A percentile compares a stretch with the other conserved stretches of the same genome.
These are phyloP conservation scores for Tylopilus rubrobrunneus DNA, from an alignment of 768 basidiomycete genomes.

Conservation along the genomic window DNA sequence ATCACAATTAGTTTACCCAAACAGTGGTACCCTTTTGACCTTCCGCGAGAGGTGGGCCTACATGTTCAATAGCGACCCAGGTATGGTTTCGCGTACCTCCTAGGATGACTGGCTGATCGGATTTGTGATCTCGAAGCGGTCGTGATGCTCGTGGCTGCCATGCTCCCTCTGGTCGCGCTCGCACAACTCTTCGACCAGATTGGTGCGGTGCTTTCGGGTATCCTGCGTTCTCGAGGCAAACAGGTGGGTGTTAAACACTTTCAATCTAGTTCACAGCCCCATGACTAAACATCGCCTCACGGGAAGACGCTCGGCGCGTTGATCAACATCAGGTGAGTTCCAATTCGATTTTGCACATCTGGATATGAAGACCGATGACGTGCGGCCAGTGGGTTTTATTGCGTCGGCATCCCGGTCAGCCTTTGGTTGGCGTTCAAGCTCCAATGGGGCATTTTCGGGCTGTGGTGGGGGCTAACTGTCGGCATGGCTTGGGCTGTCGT, in stretches of 20 bases:
- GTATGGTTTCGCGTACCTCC: slow-evolving; percentile 27
- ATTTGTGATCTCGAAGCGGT: slow-evolving; percentile 16
- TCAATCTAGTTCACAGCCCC: too few relatives aligned
- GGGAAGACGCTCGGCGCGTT: slow-evolving; percentile 68
- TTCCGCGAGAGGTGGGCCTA: slow-evolving; percentile 69
- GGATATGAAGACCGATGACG: background rate
- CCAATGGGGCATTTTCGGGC: slow-evolving; percentile 60
- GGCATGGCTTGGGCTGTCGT: slow-evolving; percentile 22
- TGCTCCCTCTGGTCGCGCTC: slow-evolving; percentile 72
- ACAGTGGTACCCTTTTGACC: slow-evolving; percentile 49
- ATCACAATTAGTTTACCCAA: background rate
- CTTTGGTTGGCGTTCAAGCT: slow-evolving; percentile 69
- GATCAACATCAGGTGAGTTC: slow-evolving; percentile 63
- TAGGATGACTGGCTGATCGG: background rate
- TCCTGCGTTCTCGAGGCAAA: slow-evolving; percentile 80
- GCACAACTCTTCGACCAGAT: slow-evolving; percentile 84
- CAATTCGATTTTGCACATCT: background rate
- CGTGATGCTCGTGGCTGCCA: slow-evolving; percentile 44
- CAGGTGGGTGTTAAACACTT: slow-evolving; percentile 39
- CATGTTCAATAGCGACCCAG: slow-evolving; percentile 68
- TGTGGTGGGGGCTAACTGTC: slow-evolving; percentile 84
- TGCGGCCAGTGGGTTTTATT: slow-evolving; percentile 60
- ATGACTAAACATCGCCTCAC: background rate
- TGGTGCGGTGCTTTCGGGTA: slow-evolving; percentile 66
- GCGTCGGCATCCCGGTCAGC: slow-evolving; percentile 79